These are phyloP conservation scores for Umbelopsis sp. DNA, from an alignment of 192 early-diverging fungal genomes.

Conservation along the genomic window DNA sequence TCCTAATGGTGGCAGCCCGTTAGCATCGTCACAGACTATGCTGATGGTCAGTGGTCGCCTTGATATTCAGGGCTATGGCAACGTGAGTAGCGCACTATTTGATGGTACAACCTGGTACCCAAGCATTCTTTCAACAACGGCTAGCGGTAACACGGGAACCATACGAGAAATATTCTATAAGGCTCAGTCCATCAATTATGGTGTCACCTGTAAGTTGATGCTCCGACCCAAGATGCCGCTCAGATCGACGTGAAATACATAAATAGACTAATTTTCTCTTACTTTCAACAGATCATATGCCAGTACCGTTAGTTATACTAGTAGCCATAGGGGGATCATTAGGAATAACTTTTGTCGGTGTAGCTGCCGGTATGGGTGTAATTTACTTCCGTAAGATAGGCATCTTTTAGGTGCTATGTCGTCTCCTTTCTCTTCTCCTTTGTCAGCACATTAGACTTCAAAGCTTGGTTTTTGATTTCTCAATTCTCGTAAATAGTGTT, in stretches of 20 bases:
- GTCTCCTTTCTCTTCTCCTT: no score
- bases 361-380: constrained; percentile 52
- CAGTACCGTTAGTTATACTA: constrained; percentile 66
- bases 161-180: constrained; percentile 32
- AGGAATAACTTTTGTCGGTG: constrained; percentile 64
- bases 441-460: no score
- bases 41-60: constrained; percentile 49
- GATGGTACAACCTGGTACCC: constrained; percentile 54
- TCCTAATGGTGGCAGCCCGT: not conserved
- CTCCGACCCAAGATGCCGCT: not conserved
- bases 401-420: not conserved
- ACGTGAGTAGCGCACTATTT: constrained; percentile 47
- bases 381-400: constrained; percentile 2
- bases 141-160: constrained; percentile 24
- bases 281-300: constrained; percentile 30
- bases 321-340: constrained; percentile 72
- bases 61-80: constrained; percentile 43
- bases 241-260: not conserved
- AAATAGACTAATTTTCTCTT: not conserved
- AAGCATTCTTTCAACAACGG: constrained; percentile 37
- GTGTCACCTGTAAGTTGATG: constrained; percentile 25
- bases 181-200: constrained; percentile 10
- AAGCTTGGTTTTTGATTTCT: no score
- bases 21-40: constrained; percentile 28
- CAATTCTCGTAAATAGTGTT: no score